Base-by-base conservation (phyloP, 306 rosid species). In the Pterocarpus macrocarpus region DNA sequence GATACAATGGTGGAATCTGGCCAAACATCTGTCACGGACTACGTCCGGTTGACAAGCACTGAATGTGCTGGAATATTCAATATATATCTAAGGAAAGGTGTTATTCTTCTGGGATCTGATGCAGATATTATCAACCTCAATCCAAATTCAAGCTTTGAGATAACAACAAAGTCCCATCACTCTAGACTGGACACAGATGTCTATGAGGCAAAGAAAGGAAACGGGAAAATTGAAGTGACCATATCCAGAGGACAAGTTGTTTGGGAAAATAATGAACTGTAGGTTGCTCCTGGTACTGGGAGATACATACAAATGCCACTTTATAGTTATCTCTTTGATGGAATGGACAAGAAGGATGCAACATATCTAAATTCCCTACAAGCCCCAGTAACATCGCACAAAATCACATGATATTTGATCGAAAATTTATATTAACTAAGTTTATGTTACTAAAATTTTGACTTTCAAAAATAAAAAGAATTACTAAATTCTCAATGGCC, bases 1-100 rank as follows among this genome's bases (percentile, higher is more conserved):
- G 91, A 92, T 86, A 92, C 86, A 33, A 88, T 95, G 97, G 97
- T 95, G 99, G 97, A 92, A 81, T 91, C 99, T 56, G 99, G 99
- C 76, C 94, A 95, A 88, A 88, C 91, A 75, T 88, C 99, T 70
- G 91, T 82, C 50, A 86, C 87, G 7, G 99, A 92, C 86, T 95
- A 91, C 80, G 99, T 95, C 45, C 88, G 94, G 39, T 14, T 95
- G 75, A 95, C 97, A 50, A 92, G 97, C 83, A 86, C 97, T 7
- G 99, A 91, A 86, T 88, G 98, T 87, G 97, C 98, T 68, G 87
- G 88, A 85, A 90, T 89, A 87, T 95, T 95, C 90, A 95, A 95
- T 85, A 87, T 95, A 86, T 95, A 92, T 88, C 98, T 97, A 4
- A 92, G 84, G 87, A 95, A 92, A 86, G 92, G 94, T 13, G 92